A percentile compares a stretch with the other conserved stretches of the same genome.
phyloP scores from a whole-genome alignment of 139 green algal species.

The Chlorella sorokiniana region DNA sequence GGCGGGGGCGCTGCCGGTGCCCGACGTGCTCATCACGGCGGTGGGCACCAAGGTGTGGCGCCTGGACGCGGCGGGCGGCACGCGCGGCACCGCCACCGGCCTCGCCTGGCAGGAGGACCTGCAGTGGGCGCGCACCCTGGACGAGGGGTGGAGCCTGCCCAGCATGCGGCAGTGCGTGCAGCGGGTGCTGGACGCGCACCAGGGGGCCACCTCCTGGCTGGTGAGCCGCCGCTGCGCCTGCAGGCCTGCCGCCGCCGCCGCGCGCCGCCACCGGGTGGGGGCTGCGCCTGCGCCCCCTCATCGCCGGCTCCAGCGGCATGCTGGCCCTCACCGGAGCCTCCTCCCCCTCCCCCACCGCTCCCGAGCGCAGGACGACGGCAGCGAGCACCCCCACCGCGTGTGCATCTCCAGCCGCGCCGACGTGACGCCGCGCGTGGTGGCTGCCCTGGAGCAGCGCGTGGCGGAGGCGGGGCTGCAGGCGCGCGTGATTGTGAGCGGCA shows the following conservation, averaged over 20 bases:
- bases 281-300: neutral
- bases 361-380: slow-evolving; percentile 80
- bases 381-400: slow-evolving; percentile 86
- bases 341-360: slow-evolving; percentile 8
- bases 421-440: neutral
- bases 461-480: slow-evolving; percentile 4
- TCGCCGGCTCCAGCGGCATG: neutral
- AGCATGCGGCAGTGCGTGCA: slow-evolving; percentile 25
- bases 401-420: slow-evolving; percentile 18
- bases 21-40: slow-evolving; percentile 85
- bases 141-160: slow-evolving; percentile 46
- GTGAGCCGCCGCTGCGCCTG: neutral
- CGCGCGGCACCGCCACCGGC: slow-evolving; percentile 53
- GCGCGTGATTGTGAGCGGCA: slow-evolving; percentile 82
- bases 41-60: slow-evolving; percentile 90
- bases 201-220: slow-evolving; percentile 30
- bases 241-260: neutral
- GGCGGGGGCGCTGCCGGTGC: slow-evolving; percentile 68
- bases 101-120: slow-evolving; percentile 80
- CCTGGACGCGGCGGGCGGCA: slow-evolving; percentile 57
- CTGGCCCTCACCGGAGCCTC: neutral
- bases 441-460: neutral
- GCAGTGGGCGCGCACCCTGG: slow-evolving; percentile 70
- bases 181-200: slow-evolving; percentile 43
- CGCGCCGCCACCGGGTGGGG: too few relatives aligned